These are phyloP conservation scores for Cyclospora cayetanensis DNA, from an alignment of 169 alveolate genomes.

Conservation along the genomic window DNA sequence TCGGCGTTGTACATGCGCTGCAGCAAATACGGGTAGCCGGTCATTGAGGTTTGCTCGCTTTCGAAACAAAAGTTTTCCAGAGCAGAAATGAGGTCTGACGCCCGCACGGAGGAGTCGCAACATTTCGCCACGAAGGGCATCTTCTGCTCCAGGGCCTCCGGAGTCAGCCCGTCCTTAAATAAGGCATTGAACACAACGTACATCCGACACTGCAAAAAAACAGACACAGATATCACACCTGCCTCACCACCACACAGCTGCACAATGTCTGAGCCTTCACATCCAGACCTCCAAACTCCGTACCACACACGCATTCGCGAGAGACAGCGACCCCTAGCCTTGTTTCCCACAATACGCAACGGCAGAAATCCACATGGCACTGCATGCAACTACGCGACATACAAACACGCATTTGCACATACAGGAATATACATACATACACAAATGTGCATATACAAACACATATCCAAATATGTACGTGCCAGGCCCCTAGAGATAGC, in stretches of 20 bases:
- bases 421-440: background rate
- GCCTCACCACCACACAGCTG: too few species aligned
- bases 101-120: constrained; percentile 50
- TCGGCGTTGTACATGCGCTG: constrained; percentile 69
- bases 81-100: constrained; percentile 32
- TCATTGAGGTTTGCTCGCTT: background rate
- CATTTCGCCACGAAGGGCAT: constrained; percentile 46
- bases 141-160: constrained; percentile 46
- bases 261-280: background rate
- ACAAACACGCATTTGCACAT: background rate
- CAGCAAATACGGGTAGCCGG: constrained; percentile 59
- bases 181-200: constrained; percentile 56
- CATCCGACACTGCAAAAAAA: constrained; percentile 61
- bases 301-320: background rate
- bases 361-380: background rate
- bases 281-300: background rate
- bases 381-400: background rate
- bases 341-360: too few species aligned
- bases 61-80: constrained; percentile 44
- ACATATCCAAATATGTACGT: background rate
- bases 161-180: constrained; percentile 56
- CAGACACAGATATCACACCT: background rate
- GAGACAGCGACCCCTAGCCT: background rate
- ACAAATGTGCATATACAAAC: background rate
- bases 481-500: background rate